phyloP scores from a whole-genome alignment of 495 filamentous ascomycete genomes.

The Saxophila tyrrhenica region DNA sequence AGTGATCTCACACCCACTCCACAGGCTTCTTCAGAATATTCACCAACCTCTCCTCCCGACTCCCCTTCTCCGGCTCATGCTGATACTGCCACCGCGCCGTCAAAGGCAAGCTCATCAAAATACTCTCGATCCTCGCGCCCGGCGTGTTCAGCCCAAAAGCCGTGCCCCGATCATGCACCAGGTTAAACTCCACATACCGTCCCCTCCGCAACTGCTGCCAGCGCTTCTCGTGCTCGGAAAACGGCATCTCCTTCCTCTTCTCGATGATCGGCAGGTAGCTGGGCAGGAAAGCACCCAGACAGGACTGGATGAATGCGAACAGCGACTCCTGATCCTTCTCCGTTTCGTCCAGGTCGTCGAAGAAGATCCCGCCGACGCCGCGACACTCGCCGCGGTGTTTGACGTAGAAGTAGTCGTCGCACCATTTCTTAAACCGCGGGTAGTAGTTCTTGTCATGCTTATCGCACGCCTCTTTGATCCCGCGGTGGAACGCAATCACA shows the following conservation, averaged over 20 bases:
- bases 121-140: slow-evolving; percentile 84
- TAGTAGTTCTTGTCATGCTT: slow-evolving; percentile 88
- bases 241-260: slow-evolving; percentile 82
- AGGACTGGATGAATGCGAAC: slow-evolving; percentile 82
- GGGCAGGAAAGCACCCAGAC: slow-evolving; percentile 76
- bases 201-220: slow-evolving; percentile 95
- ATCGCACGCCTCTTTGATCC: slow-evolving; percentile 86
- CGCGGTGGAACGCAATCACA: slow-evolving; percentile 89
- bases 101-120: slow-evolving; percentile 90
- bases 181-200: slow-evolving; percentile 95
- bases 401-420: slow-evolving; percentile 92
- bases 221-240: slow-evolving; percentile 68
- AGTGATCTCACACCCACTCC: slow-evolving; percentile 65
- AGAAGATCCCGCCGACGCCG: slow-evolving; percentile 94
- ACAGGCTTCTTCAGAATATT: slow-evolving; percentile 74
- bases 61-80: slow-evolving; percentile 68
- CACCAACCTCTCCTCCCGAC: slow-evolving; percentile 61
- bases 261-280: slow-evolving; percentile 84
- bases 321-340: slow-evolving; percentile 82
- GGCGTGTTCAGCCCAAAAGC: slow-evolving; percentile 91
- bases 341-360: slow-evolving; percentile 85
- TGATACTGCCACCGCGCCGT: slow-evolving; percentile 95
- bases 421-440: slow-evolving; percentile 94
- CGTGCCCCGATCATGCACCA: slow-evolving; percentile 93
- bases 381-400: slow-evolving; percentile 83